Evolutionary conservation across 2,329 filamentous ascomycete genomes (phyloP).

Genomic region (Elsinoe fawcettii): DNA sequence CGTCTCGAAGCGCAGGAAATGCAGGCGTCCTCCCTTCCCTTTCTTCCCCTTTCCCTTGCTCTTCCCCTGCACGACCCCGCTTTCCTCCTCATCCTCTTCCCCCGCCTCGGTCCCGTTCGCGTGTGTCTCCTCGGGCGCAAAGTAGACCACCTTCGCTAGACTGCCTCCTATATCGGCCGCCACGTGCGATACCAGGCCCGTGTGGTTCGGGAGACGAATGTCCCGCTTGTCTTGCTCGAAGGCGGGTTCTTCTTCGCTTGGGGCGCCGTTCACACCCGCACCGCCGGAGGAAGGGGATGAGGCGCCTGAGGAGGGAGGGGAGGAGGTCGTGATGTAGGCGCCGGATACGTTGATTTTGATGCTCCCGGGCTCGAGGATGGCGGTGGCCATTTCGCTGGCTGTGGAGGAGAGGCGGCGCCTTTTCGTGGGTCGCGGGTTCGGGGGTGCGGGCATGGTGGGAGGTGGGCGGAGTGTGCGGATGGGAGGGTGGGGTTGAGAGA

Average conservation of each 20-base stretch:
- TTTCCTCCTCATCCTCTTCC: neutral
- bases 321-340: slow-evolving; percentile 90
- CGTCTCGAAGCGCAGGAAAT: slow-evolving; percentile 95
- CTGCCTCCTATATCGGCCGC: slow-evolving; percentile 97
- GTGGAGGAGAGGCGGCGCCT: slow-evolving; percentile 31
- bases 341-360: slow-evolving; percentile 95
- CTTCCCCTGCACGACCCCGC: neutral
- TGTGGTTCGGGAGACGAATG: slow-evolving; percentile 94
- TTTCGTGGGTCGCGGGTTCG: slow-evolving; percentile 20
- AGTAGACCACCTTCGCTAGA: slow-evolving; percentile 93
- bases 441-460: slow-evolving; percentile 4
- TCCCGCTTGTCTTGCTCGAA: slow-evolving; percentile 74
- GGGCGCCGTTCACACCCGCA: too few relatives aligned
- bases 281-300: slow-evolving; percentile 22
- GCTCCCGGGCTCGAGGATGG: slow-evolving; percentile 54
- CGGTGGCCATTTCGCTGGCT: slow-evolving; percentile 38
- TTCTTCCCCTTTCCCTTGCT: slow-evolving; percentile 49
- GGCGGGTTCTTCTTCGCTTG: slow-evolving; percentile 37
- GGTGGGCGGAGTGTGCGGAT: neutral
- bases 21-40: slow-evolving; percentile 79
- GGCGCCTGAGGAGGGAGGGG: slow-evolving; percentile 34
- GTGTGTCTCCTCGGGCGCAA: slow-evolving; percentile 63
- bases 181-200: slow-evolving; percentile 89
- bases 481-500: neutral
- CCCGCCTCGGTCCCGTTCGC: neutral